phyloP scores from a whole-genome alignment of 192 early-diverging fungal species.

The Podila clonocystis region DNA sequence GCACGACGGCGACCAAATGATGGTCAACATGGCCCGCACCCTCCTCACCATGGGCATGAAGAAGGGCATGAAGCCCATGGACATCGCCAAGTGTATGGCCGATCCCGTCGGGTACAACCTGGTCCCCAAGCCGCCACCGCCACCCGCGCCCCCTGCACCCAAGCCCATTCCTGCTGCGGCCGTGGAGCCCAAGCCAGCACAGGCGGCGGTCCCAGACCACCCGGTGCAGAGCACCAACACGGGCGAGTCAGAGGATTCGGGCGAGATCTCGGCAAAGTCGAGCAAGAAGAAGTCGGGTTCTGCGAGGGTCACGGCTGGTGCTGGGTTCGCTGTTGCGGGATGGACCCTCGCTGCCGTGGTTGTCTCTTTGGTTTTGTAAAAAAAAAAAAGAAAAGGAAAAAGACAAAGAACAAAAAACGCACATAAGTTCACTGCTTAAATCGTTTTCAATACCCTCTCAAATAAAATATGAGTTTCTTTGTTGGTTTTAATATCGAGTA shows the following conservation, averaged over 20 bases:
- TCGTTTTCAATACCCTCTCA: too few species aligned
- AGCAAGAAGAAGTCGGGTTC: background rate
- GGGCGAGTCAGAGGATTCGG: background rate
- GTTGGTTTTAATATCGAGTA: too few species aligned
- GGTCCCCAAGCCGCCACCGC: slow-evolving; percentile 2
- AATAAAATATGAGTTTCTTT: too few species aligned
- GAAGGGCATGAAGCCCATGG: slow-evolving; percentile 36
- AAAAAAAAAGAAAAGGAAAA: background rate
- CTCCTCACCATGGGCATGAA: slow-evolving; percentile 32
- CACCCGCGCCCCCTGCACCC: background rate
- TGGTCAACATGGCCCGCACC: slow-evolving; percentile 29
- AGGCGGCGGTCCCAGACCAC: background rate
- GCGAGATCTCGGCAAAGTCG: background rate
- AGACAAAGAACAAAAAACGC: too few species aligned
- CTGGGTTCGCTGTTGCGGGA: background rate
- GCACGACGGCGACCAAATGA: slow-evolving; percentile 32
- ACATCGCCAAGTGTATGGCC: slow-evolving; percentile 28
- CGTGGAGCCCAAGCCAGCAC: background rate
- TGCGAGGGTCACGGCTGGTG: background rate
- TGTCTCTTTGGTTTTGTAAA: background rate
- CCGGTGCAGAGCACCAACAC: background rate
- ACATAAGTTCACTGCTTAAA: too few species aligned
- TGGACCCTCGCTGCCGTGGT: background rate
- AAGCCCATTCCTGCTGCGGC: background rate
- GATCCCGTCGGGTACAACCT: slow-evolving; percentile 28